Base-by-base conservation (phyloP, 345 rosid species). In the Chamaenerion angustifolium region DNA sequence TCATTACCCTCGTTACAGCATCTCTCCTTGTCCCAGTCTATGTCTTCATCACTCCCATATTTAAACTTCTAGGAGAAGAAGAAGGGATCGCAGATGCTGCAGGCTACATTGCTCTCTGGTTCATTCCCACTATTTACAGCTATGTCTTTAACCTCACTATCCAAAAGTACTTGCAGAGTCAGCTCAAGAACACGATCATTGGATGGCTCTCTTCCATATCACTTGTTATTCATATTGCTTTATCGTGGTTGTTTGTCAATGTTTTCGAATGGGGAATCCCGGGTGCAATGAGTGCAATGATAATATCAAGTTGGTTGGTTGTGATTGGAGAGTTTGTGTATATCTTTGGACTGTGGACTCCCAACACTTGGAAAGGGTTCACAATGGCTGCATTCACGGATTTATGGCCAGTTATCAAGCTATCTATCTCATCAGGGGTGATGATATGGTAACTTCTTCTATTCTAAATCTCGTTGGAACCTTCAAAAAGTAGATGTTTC, bases 211-310 rank as follows among this genome's bases (percentile, higher is more conserved):
- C 52, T 15, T 3, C 54, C 11, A 11, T 40, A 8, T 16, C 62
- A 8, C 54, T 64, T 13, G 42, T 18, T 2, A 9, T 64, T 25
- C 63, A 64, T 10, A 23, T 64, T 19, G 11, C 53, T 9, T 17
- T 64, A 16, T 53, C 63, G 11, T 65, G 70, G 70, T 23, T 70
- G 11, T 61, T 69, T 7, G 67, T 69, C 25, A 12, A 12, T 11
- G 18, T 48, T 45, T 47, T 65, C 0, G 15, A 51, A 19, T 65
- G 50, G 55, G 74, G 67, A 1, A 52, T 66, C 11, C 56, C 41
- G 3, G 75, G 71, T 15, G 71, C 75, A 8, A 65, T 70, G 68
- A 16, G 46, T 19, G 67, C 75, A n/a, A 18, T 70, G 68, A 56
- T 8, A 8, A 48, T 70, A 15, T 54, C 68, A 1, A 40, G 7